These are phyloP conservation scores for Solanum tacnaense DNA, from an alignment of 257 asterid genomes.

Conservation along the genomic window DNA sequence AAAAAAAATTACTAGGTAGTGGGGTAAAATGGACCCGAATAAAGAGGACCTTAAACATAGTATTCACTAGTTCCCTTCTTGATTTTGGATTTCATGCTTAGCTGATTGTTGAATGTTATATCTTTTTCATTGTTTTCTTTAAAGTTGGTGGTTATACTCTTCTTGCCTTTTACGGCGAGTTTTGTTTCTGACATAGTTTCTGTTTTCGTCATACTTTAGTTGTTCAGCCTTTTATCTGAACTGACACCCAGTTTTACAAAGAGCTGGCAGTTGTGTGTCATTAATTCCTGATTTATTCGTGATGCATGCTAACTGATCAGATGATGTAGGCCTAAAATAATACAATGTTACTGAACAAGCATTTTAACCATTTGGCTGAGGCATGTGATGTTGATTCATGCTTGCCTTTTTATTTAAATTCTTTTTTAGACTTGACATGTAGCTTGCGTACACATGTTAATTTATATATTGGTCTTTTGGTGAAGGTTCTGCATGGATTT, in stretches of 20 bases:
- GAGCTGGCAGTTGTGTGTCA: neutral
- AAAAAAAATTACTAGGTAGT: neutral
- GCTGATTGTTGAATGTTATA: neutral
- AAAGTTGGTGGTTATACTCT: neutral
- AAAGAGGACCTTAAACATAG: neutral
- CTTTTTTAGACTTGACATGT: neutral
- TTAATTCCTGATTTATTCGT: neutral
- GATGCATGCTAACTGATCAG: neutral
- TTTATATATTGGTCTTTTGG: neutral
- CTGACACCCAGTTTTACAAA: neutral
- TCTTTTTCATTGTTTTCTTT: neutral
- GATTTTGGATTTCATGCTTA: neutral
- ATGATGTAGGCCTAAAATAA: neutral
- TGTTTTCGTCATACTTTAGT: neutral
- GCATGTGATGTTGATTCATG: neutral
- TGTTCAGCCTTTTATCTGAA: neutral
- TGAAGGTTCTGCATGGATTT: neutral
- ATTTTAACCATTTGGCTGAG: neutral
- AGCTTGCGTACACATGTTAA: neutral
- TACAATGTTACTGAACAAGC: neutral
- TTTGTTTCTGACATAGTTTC: neutral
- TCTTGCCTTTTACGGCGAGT: neutral
- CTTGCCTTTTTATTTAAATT: neutral
- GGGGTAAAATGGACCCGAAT: neutral
- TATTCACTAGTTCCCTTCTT: neutral